Percentiles rank a stretch among this genome's conserved stretches.
Conservation (phyloP, 1,284 basidiomycete genomes). For the Rhodotorula sp. region DNA sequence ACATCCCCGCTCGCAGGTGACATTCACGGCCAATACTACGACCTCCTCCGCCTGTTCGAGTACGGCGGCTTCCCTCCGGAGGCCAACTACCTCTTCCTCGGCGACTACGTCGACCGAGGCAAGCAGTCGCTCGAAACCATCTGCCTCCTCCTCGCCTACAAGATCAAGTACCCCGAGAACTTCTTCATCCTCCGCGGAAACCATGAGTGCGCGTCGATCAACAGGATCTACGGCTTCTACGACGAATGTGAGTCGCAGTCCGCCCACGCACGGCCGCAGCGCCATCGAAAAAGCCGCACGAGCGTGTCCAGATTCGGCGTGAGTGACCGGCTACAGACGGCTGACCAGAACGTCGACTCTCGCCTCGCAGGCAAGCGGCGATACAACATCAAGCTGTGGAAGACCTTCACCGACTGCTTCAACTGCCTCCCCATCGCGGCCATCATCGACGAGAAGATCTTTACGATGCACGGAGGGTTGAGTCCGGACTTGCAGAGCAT, state of each 20-base stretch:
- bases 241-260: conserved; percentile 73
- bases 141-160: conserved; percentile 54
- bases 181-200: conserved; percentile 93
- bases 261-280: not conserved
- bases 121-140: conserved; percentile 94
- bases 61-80: conserved; percentile 94
- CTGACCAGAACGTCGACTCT: not conserved
- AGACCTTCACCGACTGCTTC: conserved; percentile 96
- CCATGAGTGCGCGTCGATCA: conserved; percentile 92
- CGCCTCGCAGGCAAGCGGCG: conserved; percentile 77
- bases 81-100: conserved; percentile 89
- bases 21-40: conserved; percentile 94
- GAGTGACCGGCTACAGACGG: too few relatives aligned
- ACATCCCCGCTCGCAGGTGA: conserved; percentile 60
- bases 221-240: conserved; percentile 94
- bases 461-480: conserved; percentile 80
- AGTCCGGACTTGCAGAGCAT: conserved; percentile 97
- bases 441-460: conserved; percentile 96
- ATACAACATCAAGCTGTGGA: conserved; percentile 98
- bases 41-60: conserved; percentile 87
- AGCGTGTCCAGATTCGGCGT: too few relatives aligned
- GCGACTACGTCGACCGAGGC: conserved; percentile 92
- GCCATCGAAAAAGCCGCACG: not conserved
- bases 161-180: conserved; percentile 97
- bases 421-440: conserved; percentile 93